A percentile compares a stretch with the other conserved stretches of the same genome.
phyloP scores from a whole-genome alignment of 2,329 filamentous ascomycete genomes.

The Aspergillus luchuensis region DNA sequence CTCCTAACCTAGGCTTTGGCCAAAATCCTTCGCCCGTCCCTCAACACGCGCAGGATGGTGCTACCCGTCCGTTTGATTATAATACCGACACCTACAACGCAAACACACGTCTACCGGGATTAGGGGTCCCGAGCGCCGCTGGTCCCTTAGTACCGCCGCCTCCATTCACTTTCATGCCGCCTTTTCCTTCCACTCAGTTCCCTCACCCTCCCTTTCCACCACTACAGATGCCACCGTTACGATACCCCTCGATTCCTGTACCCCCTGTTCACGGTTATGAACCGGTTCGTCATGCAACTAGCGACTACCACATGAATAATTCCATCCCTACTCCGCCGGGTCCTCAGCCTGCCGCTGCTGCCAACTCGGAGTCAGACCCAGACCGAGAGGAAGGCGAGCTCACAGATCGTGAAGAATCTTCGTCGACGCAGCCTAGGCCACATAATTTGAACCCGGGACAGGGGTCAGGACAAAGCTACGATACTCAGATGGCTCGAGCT shows the following conservation, averaged over 20 bases:
- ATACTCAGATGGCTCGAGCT: background rate
- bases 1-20: slow-evolving; percentile 28
- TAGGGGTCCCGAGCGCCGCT: slow-evolving; percentile 26
- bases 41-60: slow-evolving; percentile 24
- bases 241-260: slow-evolving; percentile 26
- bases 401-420: slow-evolving; percentile 63
- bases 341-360: slow-evolving; percentile 18
- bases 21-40: slow-evolving; percentile 27
- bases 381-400: slow-evolving; percentile 75
- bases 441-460: background rate
- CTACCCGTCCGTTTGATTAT: slow-evolving; percentile 21
- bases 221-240: slow-evolving; percentile 28
- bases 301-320: slow-evolving; percentile 14
- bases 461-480: background rate
- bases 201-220: slow-evolving; percentile 37
- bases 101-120: slow-evolving; percentile 34
- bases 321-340: slow-evolving; percentile 13
- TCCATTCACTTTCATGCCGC: slow-evolving; percentile 33
- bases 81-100: slow-evolving; percentile 30
- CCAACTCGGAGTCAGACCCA: slow-evolving; percentile 38
- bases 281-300: slow-evolving; percentile 11
- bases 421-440: background rate
- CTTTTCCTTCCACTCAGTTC: slow-evolving; percentile 37
- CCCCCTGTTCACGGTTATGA: slow-evolving; percentile 20
- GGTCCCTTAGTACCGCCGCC: slow-evolving; percentile 30